Conservation (phyloP, 441 rosid genomes). For the Populus hybrid region DNA sequence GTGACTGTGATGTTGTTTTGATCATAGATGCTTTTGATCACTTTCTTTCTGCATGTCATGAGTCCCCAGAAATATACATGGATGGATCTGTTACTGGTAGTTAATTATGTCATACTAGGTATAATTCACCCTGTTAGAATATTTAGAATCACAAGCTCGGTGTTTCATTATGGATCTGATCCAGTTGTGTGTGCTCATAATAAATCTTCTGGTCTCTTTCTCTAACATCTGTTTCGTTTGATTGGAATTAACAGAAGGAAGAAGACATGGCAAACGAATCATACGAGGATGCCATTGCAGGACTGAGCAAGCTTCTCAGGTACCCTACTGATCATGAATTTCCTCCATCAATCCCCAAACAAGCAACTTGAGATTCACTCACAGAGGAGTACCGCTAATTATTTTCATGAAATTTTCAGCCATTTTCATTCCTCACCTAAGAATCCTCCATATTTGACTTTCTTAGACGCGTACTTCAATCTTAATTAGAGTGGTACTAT, state of each 20-base stretch:
- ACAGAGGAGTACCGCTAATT: too few relatives aligned
- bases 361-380: not conserved
- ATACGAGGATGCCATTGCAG: slow-evolving; percentile 76
- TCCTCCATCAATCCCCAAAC: not conserved
- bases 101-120: too few relatives aligned
- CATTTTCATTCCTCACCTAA: not conserved
- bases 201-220: not conserved
- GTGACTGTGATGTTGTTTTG: too few relatives aligned
- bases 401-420: not conserved
- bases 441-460: not conserved
- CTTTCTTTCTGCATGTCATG: too few relatives aligned
- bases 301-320: slow-evolving; percentile 75
- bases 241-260: slow-evolving; percentile 29
- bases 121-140: too few relatives aligned
- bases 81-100: too few relatives aligned
- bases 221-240: not conserved
- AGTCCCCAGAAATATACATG: not conserved
- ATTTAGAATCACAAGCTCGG: not conserved
- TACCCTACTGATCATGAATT: slow-evolving; percentile 15
- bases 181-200: too few relatives aligned
- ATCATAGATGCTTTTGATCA: too few relatives aligned
- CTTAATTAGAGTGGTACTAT: not conserved
- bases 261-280: slow-evolving; percentile 57
- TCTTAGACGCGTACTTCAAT: not conserved
- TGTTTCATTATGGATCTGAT: not conserved